phyloP scores from a whole-genome alignment of 2,329 filamentous ascomycete species.

The Neofusicoccum cordaticola region DNA sequence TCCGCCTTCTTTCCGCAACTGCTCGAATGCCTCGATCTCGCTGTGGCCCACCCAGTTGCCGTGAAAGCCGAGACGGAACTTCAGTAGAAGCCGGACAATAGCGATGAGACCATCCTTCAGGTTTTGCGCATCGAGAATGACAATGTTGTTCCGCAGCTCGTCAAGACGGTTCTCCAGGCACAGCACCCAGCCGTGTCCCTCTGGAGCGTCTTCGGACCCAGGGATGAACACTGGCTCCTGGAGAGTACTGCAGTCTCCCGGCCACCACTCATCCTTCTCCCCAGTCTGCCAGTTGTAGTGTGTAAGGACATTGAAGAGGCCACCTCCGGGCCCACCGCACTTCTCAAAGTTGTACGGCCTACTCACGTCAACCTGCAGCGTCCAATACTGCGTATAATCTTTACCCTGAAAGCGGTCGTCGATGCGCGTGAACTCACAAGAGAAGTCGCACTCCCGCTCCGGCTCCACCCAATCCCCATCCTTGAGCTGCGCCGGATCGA shows the following conservation, averaged over 20 bases:
- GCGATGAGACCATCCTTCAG: conserved; percentile 40
- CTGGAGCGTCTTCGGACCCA: conserved; percentile 35
- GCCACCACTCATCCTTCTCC: conserved; percentile 33
- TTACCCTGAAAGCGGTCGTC: conserved; percentile 45
- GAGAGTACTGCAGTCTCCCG: conserved; percentile 41
- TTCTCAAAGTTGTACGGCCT: conserved; percentile 33
- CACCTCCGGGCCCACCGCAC: conserved; percentile 31
- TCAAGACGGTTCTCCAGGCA: conserved; percentile 43
- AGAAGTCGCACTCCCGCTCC: conserved; percentile 34
- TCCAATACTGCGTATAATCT: conserved; percentile 40
- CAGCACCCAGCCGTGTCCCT: conserved; percentile 52
- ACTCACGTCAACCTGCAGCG: conserved; percentile 37
- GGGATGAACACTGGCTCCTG: conserved; percentile 57
- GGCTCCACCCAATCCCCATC: conserved; percentile 28
- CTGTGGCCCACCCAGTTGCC: conserved; percentile 32
- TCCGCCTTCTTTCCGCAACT: conserved; percentile 29
- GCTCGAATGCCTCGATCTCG: conserved; percentile 30
- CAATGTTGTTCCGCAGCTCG: conserved; percentile 41
- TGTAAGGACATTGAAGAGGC: conserved; percentile 33
- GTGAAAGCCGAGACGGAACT: conserved; percentile 31
- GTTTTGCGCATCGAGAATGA: conserved; percentile 43
- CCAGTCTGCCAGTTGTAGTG: conserved; percentile 33
- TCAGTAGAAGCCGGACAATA: conserved; percentile 40
- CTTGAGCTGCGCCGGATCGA: conserved; percentile 35
- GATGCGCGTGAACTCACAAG: conserved; percentile 45